Evolutionary conservation across 768 basidiomycete species (phyloP).

Genomic region (Polyporus arcularius): DNA sequence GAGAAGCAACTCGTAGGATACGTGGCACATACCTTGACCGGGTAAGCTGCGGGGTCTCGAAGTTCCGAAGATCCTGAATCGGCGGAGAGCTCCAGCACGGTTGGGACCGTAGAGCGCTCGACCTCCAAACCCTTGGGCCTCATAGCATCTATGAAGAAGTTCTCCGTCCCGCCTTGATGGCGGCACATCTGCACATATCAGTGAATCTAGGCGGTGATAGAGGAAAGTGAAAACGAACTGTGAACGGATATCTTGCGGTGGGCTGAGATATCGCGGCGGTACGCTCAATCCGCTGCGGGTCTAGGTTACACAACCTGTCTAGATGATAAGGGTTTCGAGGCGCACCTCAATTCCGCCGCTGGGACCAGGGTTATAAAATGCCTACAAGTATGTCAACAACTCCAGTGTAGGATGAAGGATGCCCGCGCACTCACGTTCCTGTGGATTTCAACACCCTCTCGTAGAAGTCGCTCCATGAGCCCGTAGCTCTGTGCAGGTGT

Average conservation of each 20-base stretch:
- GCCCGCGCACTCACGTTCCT: constrained; percentile 18
- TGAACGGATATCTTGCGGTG: constrained; percentile 74
- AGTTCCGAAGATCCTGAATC: constrained; percentile 38
- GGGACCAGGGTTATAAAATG: constrained; percentile 72
- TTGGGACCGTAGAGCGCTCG: constrained; percentile 32
- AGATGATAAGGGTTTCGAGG: not conserved
- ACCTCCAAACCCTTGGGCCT: constrained; percentile 47
- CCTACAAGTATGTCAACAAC: constrained; percentile 38
- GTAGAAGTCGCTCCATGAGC: constrained; percentile 25
- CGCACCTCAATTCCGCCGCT: constrained; percentile 64
- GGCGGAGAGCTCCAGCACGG: constrained; percentile 42
- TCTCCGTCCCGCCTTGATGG: constrained; percentile 67
- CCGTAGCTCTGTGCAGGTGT: constrained; percentile 27
- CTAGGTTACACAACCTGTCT: not conserved
- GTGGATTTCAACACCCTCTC: constrained; percentile 31
- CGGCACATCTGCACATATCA: constrained; percentile 46
- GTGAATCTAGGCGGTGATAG: not conserved
- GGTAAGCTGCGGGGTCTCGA: constrained; percentile 37
- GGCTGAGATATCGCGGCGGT: constrained; percentile 63
- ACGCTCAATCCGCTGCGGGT: constrained; percentile 57
- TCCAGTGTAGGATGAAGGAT: too few relatives aligned
- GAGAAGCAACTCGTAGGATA: not conserved
- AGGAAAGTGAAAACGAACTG: constrained; percentile 38
- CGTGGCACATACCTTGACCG: constrained; percentile 26
- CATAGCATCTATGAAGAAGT: constrained; percentile 61